Percentiles rank a stretch among this genome's conserved stretches.
These are phyloP conservation scores for Venturia carpophila DNA, from an alignment of 2,329 filamentous ascomycete genomes.

Conservation along the genomic window DNA sequence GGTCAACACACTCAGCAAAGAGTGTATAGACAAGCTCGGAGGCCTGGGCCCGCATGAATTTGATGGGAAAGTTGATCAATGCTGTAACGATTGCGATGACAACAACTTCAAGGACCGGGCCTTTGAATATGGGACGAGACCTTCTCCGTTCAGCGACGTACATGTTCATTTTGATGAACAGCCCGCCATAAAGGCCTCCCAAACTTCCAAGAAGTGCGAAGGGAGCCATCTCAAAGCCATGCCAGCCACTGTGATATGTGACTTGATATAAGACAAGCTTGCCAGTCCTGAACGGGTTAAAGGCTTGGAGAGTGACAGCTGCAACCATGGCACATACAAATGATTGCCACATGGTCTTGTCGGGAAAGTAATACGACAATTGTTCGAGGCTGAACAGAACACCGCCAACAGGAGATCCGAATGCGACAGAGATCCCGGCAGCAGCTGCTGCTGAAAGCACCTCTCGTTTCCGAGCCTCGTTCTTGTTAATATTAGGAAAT, in stretches of 20 bases:
- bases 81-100: conserved; percentile 75
- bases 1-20: conserved; percentile 80
- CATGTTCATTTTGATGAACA: conserved; percentile 96
- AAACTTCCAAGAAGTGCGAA: conserved; percentile 80
- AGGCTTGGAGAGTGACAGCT: conserved; percentile 81
- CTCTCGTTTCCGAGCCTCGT: conserved; percentile 91
- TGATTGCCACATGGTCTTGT: conserved; percentile 99
- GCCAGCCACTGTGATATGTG: conserved; percentile 85
- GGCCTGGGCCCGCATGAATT: conserved; percentile 89
- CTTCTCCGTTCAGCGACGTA: conserved; percentile 73
- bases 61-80: conserved; percentile 87
- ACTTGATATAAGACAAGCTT: conserved; percentile 96
- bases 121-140: conserved; percentile 54
- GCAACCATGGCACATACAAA: conserved; percentile 99
- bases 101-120: conserved; percentile 71
- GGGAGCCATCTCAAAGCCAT: conserved; percentile 85
- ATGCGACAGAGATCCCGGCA: conserved; percentile 87
- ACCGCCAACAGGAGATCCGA: conserved; percentile 87
- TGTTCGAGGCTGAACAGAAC: conserved; percentile 96
- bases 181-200: conserved; percentile 86
- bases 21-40: conserved; percentile 87
- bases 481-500: conserved; percentile 70
- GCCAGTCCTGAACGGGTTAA: conserved; percentile 90
- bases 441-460: conserved; percentile 87
- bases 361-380: conserved; percentile 94